These are phyloP conservation scores for Exophiala aquamarina DNA, from an alignment of 2,329 filamentous ascomycete species.

Conservation along the genomic window DNA sequence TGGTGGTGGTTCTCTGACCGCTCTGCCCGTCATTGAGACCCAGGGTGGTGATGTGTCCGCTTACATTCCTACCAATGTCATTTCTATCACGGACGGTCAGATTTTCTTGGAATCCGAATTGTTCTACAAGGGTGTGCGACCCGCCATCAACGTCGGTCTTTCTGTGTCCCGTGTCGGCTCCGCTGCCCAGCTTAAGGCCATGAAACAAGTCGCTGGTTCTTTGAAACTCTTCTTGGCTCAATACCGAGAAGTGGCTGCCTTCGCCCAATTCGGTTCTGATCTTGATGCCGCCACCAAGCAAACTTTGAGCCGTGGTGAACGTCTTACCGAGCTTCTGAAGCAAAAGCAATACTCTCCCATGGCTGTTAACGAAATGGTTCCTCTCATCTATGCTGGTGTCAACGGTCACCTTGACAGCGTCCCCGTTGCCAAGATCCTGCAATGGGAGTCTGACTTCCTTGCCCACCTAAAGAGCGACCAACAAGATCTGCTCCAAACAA, in stretches of 20 bases:
- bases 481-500: slow-evolving; percentile 75
- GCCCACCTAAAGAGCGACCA: slow-evolving; percentile 90
- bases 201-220: slow-evolving; percentile 99
- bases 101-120: slow-evolving; percentile 99
- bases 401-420: slow-evolving; percentile 90
- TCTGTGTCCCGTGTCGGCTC: slow-evolving; percentile 99
- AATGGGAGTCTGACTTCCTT: slow-evolving; percentile 95
- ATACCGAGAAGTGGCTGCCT: slow-evolving; percentile 99
- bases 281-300: slow-evolving; percentile 98
- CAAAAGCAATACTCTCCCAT: slow-evolving; percentile 99
- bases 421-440: slow-evolving; percentile 85
- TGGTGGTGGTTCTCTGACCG: slow-evolving; percentile 94
- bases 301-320: slow-evolving; percentile 96
- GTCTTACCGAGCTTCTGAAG: slow-evolving; percentile 97
- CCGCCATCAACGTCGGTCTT: slow-evolving; percentile 99
- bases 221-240: slow-evolving; percentile 99
- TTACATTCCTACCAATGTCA: slow-evolving; percentile 99
- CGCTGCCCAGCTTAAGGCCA: slow-evolving; percentile 99
- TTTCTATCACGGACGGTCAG: slow-evolving; percentile 99
- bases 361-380: slow-evolving; percentile 99
- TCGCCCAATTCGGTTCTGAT: slow-evolving; percentile 99
- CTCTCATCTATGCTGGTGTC: slow-evolving; percentile 98
- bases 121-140: slow-evolving; percentile 99
- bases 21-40: slow-evolving; percentile 97
- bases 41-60: slow-evolving; percentile 99